A percentile compares a stretch with the other conserved stretches of the same genome.
These are phyloP conservation scores for Globisporangium acanthophoron DNA, from an alignment of 352 stramenopile genomes.

Conservation along the genomic window DNA sequence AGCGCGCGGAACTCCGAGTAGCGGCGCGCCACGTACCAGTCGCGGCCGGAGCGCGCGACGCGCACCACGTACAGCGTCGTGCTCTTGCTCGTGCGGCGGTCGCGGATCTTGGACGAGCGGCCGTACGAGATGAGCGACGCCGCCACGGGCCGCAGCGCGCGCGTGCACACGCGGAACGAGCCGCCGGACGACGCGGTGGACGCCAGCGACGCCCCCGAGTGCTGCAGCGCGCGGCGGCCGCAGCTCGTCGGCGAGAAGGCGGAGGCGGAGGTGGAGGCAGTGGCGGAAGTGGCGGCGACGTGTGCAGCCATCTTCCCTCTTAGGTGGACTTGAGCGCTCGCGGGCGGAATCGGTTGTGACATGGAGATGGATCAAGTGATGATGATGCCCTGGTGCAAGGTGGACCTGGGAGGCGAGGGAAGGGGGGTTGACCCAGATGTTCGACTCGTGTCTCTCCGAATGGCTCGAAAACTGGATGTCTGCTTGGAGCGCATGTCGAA, in stretches of 20 bases:
- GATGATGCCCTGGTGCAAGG: not conserved
- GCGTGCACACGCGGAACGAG: constrained; percentile 31
- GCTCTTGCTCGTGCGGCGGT: constrained; percentile 23
- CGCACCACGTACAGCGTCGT: constrained; percentile 75
- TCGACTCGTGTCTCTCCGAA: not conserved
- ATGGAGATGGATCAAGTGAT: not conserved
- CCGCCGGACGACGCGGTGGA: constrained; percentile 9
- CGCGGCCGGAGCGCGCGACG: constrained; percentile 37
- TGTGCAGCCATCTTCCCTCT: not conserved
- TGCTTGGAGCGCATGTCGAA: not conserved
- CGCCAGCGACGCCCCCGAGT: constrained; percentile 7
- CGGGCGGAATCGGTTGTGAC: not conserved
- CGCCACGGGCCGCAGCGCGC: constrained; percentile 51
- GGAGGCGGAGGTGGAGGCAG: no score
- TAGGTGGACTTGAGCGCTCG: not conserved
- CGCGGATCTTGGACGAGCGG: constrained; percentile 37
- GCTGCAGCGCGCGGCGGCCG: constrained; percentile 1
- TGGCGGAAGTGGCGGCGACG: no score
- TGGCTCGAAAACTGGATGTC: no score
- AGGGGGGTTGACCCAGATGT: not conserved
- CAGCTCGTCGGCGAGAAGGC: not conserved
- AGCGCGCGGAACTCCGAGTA: constrained; percentile 73
- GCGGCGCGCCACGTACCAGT: constrained; percentile 72
- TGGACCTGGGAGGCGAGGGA: not conserved
- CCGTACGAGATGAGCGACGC: constrained; percentile 67